A percentile compares a stretch with the other conserved stretches of the same genome.
Evolutionary conservation across 202 grass and related monocot genomes (phyloP).

Genomic region (Panicum hallii): DNA sequence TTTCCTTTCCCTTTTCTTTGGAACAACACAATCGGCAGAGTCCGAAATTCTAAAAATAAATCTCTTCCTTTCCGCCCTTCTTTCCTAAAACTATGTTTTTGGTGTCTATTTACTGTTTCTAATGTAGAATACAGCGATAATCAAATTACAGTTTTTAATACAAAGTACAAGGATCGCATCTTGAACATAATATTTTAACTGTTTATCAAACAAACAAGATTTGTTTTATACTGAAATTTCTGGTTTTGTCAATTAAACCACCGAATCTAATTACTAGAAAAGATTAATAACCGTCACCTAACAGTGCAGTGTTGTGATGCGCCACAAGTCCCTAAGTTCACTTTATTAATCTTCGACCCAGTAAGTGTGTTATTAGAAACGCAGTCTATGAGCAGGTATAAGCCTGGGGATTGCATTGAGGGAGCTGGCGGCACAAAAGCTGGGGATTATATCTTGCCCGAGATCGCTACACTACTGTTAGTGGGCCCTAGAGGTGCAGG

Average conservation of each 20-base stretch:
- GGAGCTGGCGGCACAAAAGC: conserved; percentile 51
- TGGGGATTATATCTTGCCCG: conserved; percentile 64
- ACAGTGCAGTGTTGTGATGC: neutral
- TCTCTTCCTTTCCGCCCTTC: neutral
- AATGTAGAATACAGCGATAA: neutral
- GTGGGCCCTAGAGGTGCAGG: conserved; percentile 82
- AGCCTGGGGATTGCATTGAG: conserved; percentile 70
- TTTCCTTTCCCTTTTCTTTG: neutral
- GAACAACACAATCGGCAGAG: neutral
- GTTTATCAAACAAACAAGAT: neutral
- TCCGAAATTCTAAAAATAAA: neutral
- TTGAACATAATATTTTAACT: neutral
- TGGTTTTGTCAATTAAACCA: neutral
- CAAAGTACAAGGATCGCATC: neutral
- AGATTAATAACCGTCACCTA: neutral
- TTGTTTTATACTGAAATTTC: neutral
- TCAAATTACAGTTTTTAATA: neutral
- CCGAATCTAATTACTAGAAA: neutral
- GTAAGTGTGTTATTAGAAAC: neutral
- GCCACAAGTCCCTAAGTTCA: neutral
- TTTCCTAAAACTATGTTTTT: neutral
- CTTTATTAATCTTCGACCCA: neutral
- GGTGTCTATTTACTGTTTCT: neutral
- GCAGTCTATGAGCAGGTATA: conserved; percentile 60
- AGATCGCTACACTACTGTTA: conserved; percentile 69